phyloP scores from a whole-genome alignment of 2,329 filamentous ascomycete genomes.

The Arthrinium phaeospermum region DNA sequence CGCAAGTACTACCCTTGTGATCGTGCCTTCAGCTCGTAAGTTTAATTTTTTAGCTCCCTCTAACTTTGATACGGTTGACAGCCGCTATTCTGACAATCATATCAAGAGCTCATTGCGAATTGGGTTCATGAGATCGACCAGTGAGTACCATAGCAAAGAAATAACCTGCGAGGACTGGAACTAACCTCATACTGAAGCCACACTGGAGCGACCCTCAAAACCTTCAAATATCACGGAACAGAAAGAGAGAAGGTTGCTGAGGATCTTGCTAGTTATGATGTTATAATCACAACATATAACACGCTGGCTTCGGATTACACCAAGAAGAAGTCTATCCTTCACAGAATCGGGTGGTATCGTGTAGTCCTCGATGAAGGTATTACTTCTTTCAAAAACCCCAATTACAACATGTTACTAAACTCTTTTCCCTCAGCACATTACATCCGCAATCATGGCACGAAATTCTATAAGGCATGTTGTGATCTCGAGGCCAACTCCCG shows the following conservation, averaged over 20 bases:
- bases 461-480: neutral
- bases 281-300: conserved; percentile 12
- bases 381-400: too few species aligned
- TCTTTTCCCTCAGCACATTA: neutral
- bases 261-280: neutral
- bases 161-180: neutral
- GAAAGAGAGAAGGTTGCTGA: neutral
- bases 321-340: neutral
- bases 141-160: neutral
- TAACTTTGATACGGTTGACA: too few species aligned
- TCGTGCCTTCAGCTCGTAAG: conserved; percentile 17
- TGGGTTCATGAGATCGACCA: conserved; percentile 7
- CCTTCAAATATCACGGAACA: neutral
- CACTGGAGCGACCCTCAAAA: neutral
- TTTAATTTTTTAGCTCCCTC: neutral
- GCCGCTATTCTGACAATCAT: neutral
- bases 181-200: neutral
- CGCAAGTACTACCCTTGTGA: neutral
- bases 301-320: neutral
- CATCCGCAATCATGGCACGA: neutral
- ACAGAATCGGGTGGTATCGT: neutral
- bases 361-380: conserved; percentile 20
- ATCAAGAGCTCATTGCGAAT: neutral
- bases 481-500: neutral
- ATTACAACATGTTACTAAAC: too few species aligned